Conservation (phyloP, 2,329 filamentous ascomycete species). For the Coleophoma cylindrospora region DNA sequence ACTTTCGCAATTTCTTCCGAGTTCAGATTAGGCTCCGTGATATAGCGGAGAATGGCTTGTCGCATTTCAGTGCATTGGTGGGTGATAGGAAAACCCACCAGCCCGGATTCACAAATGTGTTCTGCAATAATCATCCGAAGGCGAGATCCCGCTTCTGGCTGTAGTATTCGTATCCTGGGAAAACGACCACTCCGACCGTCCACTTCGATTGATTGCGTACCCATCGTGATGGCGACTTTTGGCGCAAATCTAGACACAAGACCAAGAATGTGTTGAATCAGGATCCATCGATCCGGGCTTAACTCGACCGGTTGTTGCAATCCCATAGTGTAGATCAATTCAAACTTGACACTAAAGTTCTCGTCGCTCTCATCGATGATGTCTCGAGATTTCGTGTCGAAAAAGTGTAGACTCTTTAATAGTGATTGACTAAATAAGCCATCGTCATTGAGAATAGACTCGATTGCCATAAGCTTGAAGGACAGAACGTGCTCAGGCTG, state of each 20-base stretch:
- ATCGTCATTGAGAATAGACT: slow-evolving; percentile 34
- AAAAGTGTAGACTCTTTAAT: slow-evolving; percentile 24
- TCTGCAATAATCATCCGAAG: slow-evolving; percentile 25
- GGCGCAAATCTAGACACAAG: slow-evolving; percentile 29
- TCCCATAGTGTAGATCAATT: slow-evolving; percentile 34
- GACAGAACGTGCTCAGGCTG: slow-evolving; percentile 49
- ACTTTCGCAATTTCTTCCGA: slow-evolving; percentile 12
- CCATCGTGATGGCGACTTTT: slow-evolving; percentile 21
- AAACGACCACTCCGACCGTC: slow-evolving; percentile 30
- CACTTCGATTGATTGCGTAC: slow-evolving; percentile 34
- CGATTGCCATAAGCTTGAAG: slow-evolving; percentile 42
- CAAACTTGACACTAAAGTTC: slow-evolving; percentile 29
- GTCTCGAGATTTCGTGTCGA: slow-evolving; percentile 33
- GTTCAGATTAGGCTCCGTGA: slow-evolving; percentile 5
- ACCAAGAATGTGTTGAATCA: slow-evolving; percentile 21
- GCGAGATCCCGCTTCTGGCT: slow-evolving; percentile 28
- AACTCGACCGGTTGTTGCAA: slow-evolving; percentile 30
- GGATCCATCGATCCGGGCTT: slow-evolving; percentile 30
- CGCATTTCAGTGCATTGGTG: background rate
- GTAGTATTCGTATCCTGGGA: slow-evolving; percentile 42
- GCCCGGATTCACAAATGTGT: slow-evolving; percentile 26
- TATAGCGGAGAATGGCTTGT: background rate
- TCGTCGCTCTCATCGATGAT: slow-evolving; percentile 45
- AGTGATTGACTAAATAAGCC: slow-evolving; percentile 40
- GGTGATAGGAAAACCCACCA: slow-evolving; percentile 25